Base-by-base conservation (phyloP, 805 yeast genomes). In the Clavispora vitiphila region DNA sequence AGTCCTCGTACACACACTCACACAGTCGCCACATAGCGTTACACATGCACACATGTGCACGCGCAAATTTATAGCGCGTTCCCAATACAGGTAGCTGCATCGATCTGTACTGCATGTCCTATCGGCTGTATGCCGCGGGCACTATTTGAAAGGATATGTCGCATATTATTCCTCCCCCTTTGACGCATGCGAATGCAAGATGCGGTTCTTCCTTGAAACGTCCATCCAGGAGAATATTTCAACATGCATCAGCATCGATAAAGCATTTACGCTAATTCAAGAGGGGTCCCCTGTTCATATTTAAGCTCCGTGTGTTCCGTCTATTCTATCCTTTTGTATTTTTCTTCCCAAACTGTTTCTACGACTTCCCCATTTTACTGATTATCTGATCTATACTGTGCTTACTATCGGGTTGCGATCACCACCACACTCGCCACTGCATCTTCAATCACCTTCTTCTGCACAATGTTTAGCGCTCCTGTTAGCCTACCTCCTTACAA, bases 401-500 rank as follows among this genome's bases (percentile, higher is more conserved):
- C n/a, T n/a, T n/a, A n/a, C n/a, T n/a, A n/a, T n/a, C n/a, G n/a
- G n/a, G n/a, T n/a, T n/a, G n/a, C n/a, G n/a, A n/a, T n/a, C n/a
- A n/a, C n/a, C n/a, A n/a, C n/a, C n/a, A n/a, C n/a, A n/a, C n/a
- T 24, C 26, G 11, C 26, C 26, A 8, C 11, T 10, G n/a, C n/a
- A n/a, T n/a, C n/a, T 24, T 11, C 26, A 24, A 2, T 6, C 26
- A 24, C 26, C 11, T 2, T 8, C 26, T 10, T n/a, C 12, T 26
- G 8, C 32, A 37, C 12, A 19, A 40, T n/a, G 39, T 34, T 29
- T 37, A 43, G 12, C 32, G 7, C 19, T 15, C 32, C 19, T 5
- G 32, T 29, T 12, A 42, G 45, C 18, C 44, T 50, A 27, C 54
- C 54, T 21, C 47, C 54, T 8, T 50, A 49, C 35, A 22, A 31